Evolutionary conservation across 2,329 filamentous ascomycete genomes (phyloP), one percentile per base, ranked within the genome.

Genomic region (Tolypocladium amazonense): DNA sequence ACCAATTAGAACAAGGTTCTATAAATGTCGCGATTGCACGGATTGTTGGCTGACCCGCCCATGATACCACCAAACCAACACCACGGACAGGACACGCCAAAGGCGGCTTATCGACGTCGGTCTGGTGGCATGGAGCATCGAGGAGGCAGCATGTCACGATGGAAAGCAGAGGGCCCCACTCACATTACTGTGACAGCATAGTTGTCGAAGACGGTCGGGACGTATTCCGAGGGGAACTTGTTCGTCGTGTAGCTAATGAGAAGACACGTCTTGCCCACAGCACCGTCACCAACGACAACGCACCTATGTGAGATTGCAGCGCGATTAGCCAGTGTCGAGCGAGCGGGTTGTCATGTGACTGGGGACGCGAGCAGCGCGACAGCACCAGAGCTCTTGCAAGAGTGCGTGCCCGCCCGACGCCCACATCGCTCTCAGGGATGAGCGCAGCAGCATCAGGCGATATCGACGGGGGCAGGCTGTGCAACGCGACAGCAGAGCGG

Each of bases 171-270:
- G 45, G 53, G 64, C 68, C 9, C 62, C 60, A 88, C 92, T 87
- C 83, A 97, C 94, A 99, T 99, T 68, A 99, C 94, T 66, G 94
- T 99, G 74, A 99, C 94, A 61, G 94, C 94, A 84, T 99, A 99
- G 79, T 99, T 99, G 77, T 99, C 94, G 77, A 99, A 99, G 65
- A 99, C 94, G 37, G 94, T 99, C 58, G 94, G 94, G 61, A 99
- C 94, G 76, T 99, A 99, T 92, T 99, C 94, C 70, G 92, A 97
- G 41, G 94, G 94, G 76, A 99, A 99, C 72, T 97, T 97, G 84
- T 99, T 99, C 65, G 94, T 99, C 65, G 94, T 99, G 79, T 99
- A 99, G 75, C 91, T 96, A 80, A 99, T 99, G 73, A 99, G 86
- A 65, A 99, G 86, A 79, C 94, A 99, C 67, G 94, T 99, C 84